phyloP scores from a whole-genome alignment of 2,329 filamentous ascomycete species.

The Cadophora sp. region DNA sequence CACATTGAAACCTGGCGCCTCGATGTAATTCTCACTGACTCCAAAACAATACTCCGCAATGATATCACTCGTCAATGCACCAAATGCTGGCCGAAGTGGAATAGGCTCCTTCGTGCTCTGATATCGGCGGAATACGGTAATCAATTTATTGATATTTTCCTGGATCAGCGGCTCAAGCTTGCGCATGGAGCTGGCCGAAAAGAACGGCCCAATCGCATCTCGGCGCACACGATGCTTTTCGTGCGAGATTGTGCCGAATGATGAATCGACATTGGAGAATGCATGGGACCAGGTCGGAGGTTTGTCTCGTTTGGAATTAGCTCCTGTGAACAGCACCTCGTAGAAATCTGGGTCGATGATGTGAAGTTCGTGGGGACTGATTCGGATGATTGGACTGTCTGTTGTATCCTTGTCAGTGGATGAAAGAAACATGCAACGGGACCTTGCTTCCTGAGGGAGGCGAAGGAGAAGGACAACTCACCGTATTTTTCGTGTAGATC shows the following conservation, averaged over 20 bases:
- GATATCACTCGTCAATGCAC: slow-evolving; percentile 34
- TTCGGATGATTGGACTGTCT: slow-evolving; percentile 32
- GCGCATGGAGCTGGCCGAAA: slow-evolving; percentile 27
- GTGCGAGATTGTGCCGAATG: slow-evolving; percentile 30
- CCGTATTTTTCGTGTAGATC: slow-evolving; percentile 52
- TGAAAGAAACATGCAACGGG: not conserved
- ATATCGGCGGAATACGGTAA: slow-evolving; percentile 24
- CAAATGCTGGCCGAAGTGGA: slow-evolving; percentile 25
- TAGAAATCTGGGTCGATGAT: slow-evolving; percentile 35
- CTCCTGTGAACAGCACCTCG: slow-evolving; percentile 34
- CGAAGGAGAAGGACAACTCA: not conserved
- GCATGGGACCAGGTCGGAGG: slow-evolving; percentile 30
- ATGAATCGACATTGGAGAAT: slow-evolving; percentile 17
- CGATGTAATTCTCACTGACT: slow-evolving; percentile 26
- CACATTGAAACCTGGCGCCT: slow-evolving; percentile 25
- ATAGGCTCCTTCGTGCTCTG: slow-evolving; percentile 17
- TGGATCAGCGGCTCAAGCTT: slow-evolving; percentile 30
- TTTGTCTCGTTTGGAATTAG: slow-evolving; percentile 30
- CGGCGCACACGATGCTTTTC: slow-evolving; percentile 31
- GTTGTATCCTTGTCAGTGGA: not conserved
- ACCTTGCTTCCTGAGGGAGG: not conserved
- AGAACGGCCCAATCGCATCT: slow-evolving; percentile 31
- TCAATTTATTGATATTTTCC: slow-evolving; percentile 23
- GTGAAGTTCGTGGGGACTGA: slow-evolving; percentile 33
- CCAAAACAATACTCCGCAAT: slow-evolving; percentile 41